Conservation (phyloP, 2,329 filamentous ascomycete genomes). For the Escovopsis weberi region DNA sequence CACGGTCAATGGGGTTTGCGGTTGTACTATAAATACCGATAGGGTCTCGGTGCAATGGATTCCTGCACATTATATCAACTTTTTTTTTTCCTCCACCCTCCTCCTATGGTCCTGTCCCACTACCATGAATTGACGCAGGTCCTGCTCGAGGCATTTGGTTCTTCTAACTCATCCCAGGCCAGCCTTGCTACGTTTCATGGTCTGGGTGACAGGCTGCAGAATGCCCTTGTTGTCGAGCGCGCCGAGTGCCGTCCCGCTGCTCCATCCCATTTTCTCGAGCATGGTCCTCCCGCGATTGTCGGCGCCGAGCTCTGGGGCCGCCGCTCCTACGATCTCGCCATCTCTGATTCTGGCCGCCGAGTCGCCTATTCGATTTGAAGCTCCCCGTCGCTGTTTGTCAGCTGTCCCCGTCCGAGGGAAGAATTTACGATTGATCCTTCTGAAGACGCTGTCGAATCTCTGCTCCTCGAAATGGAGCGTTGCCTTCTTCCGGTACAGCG, state of each 20-base stretch:
- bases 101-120: background rate
- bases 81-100: background rate
- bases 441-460: conserved; percentile 34
- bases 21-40: conserved; percentile 58
- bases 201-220: conserved; percentile 67
- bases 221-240: conserved; percentile 77
- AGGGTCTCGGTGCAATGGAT: conserved; percentile 48
- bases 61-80: conserved; percentile 39
- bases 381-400: conserved; percentile 19
- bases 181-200: conserved; percentile 75
- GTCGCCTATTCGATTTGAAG: conserved; percentile 8
- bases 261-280: conserved; percentile 97
- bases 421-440: conserved; percentile 36
- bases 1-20: conserved; percentile 56
- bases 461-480: conserved; percentile 48
- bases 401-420: conserved; percentile 36
- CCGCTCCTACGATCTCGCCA: conserved; percentile 76
- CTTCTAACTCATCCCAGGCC: conserved; percentile 48
- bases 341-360: conserved; percentile 46
- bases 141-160: background rate
- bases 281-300: conserved; percentile 77
- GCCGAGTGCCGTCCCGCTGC: conserved; percentile 69
- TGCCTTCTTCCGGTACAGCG: conserved; percentile 57
- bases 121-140: background rate
- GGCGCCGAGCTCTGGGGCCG: conserved; percentile 67